Conservation (phyloP, 495 filamentous ascomycete species). For the Hamigera avellanea region DNA sequence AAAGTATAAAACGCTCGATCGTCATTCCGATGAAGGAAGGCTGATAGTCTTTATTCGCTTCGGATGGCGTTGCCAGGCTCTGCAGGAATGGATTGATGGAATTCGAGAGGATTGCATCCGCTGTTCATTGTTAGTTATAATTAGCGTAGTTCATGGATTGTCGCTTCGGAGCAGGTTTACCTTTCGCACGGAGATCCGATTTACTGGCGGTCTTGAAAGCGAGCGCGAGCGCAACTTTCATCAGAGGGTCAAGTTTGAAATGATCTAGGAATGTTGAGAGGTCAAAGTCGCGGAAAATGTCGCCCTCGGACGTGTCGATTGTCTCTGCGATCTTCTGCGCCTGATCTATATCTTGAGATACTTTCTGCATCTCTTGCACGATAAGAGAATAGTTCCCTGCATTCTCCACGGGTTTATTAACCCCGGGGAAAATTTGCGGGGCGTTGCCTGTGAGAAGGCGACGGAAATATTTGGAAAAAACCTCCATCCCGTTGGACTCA, state of each 20-base stretch:
- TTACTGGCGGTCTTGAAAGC: conserved; percentile 74
- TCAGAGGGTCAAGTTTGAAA: conserved; percentile 78
- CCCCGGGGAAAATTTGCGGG: conserved; percentile 68
- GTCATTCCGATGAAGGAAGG: conserved; percentile 60
- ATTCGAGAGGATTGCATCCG: conserved; percentile 70
- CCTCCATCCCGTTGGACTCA: conserved; percentile 94
- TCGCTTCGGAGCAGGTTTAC: conserved; percentile 32
- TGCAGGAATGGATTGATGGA: conserved; percentile 65
- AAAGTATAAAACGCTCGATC: conserved; percentile 69
- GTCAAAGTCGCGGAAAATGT: conserved; percentile 90
- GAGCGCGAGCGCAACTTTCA: conserved; percentile 79
- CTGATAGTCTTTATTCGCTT: conserved; percentile 49
- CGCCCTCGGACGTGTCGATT: conserved; percentile 74
- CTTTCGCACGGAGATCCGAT: conserved; percentile 77
- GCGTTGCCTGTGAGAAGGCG: conserved; percentile 78
- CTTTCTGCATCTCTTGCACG: conserved; percentile 73
- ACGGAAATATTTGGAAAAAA: conserved; percentile 83
- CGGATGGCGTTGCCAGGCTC: conserved; percentile 47
- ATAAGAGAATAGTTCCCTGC: conserved; percentile 72
- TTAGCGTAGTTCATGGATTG: conserved; percentile 13
- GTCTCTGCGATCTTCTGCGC: conserved; percentile 86
- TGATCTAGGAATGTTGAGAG: conserved; percentile 85
- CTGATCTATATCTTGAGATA: conserved; percentile 66
- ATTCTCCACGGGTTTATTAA: conserved; percentile 58
- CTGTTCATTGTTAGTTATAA: conserved; percentile 35